Evolutionary conservation across 306 rosid species (phyloP).

Genomic region (Cyamopsis tetragonoloba): DNA sequence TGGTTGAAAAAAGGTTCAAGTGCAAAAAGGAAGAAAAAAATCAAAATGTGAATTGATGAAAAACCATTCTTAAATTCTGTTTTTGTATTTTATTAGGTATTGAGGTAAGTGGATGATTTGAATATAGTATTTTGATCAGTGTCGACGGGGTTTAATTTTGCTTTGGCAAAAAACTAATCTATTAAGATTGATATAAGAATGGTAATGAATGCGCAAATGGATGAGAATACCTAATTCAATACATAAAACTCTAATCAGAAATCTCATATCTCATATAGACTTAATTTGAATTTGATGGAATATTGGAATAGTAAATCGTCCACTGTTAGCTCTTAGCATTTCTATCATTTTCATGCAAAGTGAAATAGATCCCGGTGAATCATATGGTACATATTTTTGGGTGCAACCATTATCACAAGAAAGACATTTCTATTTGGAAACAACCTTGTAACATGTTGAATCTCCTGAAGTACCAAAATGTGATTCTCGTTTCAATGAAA

Average conservation of each 20-base stretch:
- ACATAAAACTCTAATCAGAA: background rate
- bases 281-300: background rate
- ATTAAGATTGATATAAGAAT: too few species aligned
- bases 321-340: background rate
- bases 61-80: background rate
- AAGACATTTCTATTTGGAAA: background rate
- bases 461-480: background rate
- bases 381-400: background rate
- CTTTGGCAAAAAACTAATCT: background rate
- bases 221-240: too few species aligned
- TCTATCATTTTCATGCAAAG: background rate
- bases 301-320: too few species aligned
- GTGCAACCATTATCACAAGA: background rate
- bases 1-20: background rate
- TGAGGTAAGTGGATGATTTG: background rate
- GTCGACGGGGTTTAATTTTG: background rate
- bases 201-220: too few species aligned
- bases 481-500: background rate
- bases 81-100: background rate
- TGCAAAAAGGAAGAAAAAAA: background rate
- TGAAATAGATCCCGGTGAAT: background rate
- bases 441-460: background rate
- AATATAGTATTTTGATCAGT: background rate
- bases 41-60: background rate
- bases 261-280: background rate